Evolutionary conservation across 805 yeast species (phyloP).

Genomic region (Kodamaea sagamina): DNA sequence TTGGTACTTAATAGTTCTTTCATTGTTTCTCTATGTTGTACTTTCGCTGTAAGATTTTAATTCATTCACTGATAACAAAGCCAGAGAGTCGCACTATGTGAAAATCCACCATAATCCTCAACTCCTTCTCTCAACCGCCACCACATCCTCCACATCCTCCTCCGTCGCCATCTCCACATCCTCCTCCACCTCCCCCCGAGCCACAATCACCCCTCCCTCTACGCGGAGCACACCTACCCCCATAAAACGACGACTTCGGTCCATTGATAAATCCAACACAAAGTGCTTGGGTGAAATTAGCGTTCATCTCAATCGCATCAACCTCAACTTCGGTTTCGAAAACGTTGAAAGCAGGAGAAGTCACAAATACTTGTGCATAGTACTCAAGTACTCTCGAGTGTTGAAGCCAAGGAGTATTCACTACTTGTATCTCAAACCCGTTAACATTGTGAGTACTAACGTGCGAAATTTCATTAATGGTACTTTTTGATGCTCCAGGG

Average conservation of each 20-base stretch:
- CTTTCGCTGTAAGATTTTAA: no score
- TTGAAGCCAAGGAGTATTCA: neutral
- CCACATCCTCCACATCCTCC: conserved; percentile 10
- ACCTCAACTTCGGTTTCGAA: neutral
- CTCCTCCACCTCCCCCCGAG: conserved; percentile 12
- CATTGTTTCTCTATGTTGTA: no score
- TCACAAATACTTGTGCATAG: neutral
- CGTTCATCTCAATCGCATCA: neutral
- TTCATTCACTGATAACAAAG: no score
- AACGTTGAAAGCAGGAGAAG: neutral
- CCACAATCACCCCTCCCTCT: conserved; percentile 13
- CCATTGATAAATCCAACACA: neutral
- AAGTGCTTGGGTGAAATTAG: neutral
- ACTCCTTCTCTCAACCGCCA: neutral
- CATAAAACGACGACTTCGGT: neutral
- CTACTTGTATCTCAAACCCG: neutral
- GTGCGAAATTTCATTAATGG: conserved; percentile 13
- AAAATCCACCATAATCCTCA: neutral
- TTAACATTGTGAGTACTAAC: conserved; percentile 10
- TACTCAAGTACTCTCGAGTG: neutral
- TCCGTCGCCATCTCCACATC: conserved; percentile 8
- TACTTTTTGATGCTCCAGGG: neutral
- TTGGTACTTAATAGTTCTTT: no score
- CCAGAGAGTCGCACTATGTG: no score
- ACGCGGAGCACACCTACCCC: neutral